Percentiles rank a stretch among this genome's conserved stretches.
Conservation (phyloP, 176 grass and related monocot species). For the Dactylis glomerata region DNA sequence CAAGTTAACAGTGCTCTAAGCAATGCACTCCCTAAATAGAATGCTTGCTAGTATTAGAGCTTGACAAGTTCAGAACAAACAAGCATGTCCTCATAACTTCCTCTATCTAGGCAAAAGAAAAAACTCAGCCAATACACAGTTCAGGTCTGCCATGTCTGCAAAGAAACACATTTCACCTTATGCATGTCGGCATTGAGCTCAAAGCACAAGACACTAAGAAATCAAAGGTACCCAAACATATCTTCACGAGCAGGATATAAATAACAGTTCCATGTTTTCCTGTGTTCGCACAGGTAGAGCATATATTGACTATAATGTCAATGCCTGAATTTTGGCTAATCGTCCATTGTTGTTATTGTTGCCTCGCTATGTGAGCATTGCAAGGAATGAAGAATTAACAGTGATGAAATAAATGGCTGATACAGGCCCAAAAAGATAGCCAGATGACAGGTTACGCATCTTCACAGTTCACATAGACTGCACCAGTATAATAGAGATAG, state of each 20-base stretch:
- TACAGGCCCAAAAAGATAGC: not conserved
- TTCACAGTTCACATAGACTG: not conserved
- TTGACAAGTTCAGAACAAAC: not conserved
- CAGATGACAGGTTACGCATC: not conserved
- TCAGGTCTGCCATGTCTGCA: not conserved
- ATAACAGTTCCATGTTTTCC: not conserved
- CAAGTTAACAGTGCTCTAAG: not conserved
- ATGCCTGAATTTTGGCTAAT: not conserved
- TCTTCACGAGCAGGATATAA: not conserved
- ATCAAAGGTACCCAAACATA: not conserved
- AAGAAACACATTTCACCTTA: not conserved
- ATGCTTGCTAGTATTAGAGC: not conserved
- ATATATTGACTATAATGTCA: not conserved
- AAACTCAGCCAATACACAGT: not conserved
- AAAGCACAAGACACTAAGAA: not conserved
- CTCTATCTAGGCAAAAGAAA: not conserved
- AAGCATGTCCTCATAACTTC: not conserved
- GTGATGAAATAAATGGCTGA: not conserved
- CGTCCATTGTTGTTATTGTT: not conserved
- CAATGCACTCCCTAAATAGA: constrained; percentile 4
- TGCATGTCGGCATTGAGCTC: not conserved
- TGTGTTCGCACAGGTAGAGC: not conserved
- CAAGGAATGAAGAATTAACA: not conserved
- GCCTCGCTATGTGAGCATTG: not conserved
- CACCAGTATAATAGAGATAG: not conserved